Base-by-base conservation (phyloP, 441 rosid genomes). In the Flueggea neowawraea region DNA sequence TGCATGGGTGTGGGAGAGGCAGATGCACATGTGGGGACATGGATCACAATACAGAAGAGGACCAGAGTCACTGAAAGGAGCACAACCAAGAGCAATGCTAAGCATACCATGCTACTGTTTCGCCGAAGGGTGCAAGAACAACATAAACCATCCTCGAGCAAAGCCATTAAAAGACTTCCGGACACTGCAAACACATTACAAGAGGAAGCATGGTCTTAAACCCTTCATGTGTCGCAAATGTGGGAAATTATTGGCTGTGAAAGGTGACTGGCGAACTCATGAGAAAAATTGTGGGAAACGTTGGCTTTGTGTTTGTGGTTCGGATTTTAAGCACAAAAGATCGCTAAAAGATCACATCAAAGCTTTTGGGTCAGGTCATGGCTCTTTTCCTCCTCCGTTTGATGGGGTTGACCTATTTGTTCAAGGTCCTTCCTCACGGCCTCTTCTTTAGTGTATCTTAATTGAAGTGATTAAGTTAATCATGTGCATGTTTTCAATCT, bases 11-110 rank as follows among this genome's bases (percentile, higher is more conserved):
- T 1, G 41, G 6, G 41, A 8, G 41, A 36, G 58, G 57, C 74
- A 81, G 94, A 91, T 91, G 94, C 97, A 88, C 72, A 81, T 22
- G 28, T 91, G 96, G 97, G 92, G 96, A 4, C 97, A 91, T 48
- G 96, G 96, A 66, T 88, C 96, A 33, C 89, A 88, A 58, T 88
- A 88, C 65, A 75, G 97, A 2, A 81, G 76, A 71, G 94, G 97
- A 11, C 84, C 94, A 3, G 87, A 85, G 50, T 88, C 91, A 2
- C 75, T 88, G 10, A 88, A 78, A 73, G 94, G 94, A 53, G 75
- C 75, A 0, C 89, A 88, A 50, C 95, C 96, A 12, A 79, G 86
- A 70, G 82, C 89, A 44, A 81, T 87, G 80, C 17, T 81, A 39
- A 84, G 85, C 31, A 80, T 86, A 52, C 94, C 96, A 14, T 91